phyloP scores from a whole-genome alignment of 148 eudicot genomes.

The Rhododendron simsii region DNA sequence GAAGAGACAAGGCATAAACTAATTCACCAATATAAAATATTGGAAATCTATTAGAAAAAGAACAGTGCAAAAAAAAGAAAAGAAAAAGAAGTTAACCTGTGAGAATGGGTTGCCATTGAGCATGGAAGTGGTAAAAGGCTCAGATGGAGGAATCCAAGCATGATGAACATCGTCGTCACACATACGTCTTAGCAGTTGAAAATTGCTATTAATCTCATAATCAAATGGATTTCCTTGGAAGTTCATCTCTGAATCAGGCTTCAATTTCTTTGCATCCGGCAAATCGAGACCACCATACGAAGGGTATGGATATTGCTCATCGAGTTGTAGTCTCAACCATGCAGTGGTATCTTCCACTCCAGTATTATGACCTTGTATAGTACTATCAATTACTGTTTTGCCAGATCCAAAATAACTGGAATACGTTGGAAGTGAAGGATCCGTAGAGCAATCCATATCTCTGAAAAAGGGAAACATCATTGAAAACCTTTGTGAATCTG shows the following conservation, averaged over 20 bases:
- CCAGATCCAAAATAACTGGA: conserved; percentile 35
- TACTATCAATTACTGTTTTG: conserved; percentile 43
- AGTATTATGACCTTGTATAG: conserved; percentile 34
- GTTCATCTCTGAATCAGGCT: conserved; percentile 35
- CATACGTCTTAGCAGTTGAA: conserved; percentile 52
- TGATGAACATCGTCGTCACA: conserved; percentile 45
- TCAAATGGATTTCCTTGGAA: conserved; percentile 50
- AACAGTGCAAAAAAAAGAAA: not conserved
- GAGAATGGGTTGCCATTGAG: conserved; percentile 50
- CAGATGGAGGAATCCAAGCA: conserved; percentile 55
- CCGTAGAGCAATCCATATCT: conserved; percentile 55
- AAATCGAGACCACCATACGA: conserved; percentile 42
- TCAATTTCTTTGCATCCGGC: conserved; percentile 43
- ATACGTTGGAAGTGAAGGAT: conserved; percentile 42
- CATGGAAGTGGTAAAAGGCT: conserved; percentile 51
- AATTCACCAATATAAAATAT: not conserved
- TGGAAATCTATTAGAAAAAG: not conserved
- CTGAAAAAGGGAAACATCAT: conserved; percentile 25
- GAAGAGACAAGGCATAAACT: not conserved
- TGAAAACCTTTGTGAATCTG: not conserved
- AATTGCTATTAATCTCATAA: conserved; percentile 52
- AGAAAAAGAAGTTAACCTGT: conserved; percentile 36
- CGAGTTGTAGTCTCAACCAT: conserved; percentile 59
- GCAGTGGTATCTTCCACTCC: conserved; percentile 40
- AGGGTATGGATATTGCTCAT: conserved; percentile 59